Base-by-base conservation (phyloP, 148 eudicot species). In the Rhododendron henanense region DNA sequence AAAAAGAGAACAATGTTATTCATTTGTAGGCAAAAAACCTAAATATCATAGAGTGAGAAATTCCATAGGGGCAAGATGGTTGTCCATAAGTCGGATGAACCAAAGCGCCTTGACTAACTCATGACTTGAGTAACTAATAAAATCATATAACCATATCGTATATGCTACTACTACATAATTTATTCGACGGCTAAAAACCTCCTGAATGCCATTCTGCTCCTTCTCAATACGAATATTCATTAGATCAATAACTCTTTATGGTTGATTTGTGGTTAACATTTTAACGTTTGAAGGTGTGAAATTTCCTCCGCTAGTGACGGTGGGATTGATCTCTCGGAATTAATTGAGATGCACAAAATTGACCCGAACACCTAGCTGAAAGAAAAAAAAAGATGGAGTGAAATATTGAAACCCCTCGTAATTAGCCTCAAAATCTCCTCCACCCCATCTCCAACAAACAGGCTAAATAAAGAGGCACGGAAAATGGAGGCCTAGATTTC, bases 401-500 rank as follows among this genome's bases (percentile, higher is more conserved):
- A 84, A 85, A 63, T 47, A 53, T 74, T 9, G 78, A 39, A 82
- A 75, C 6, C 61, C 86, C 86, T 83, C 45, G 79, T 83, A 77
- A 78, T 85, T 86, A 71, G 79, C 78, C 61, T 83, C 25, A 63
- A 78, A 83, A 87, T 83, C 57, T 83, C 81, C 63, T 73, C 88
- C 88, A 81, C 87, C 16, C 25, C 61, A 59, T 59, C 73, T n/a
- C 87, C 78, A 84, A 47, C 86, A 80, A 79, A 47, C 81, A 31
- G 37, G 14, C 81, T 50, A 84, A 53, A 48, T 16, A 86, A 86
- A 44, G 35, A 63, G 75, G 35, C 51, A 81, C 47, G 79, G 59
- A 79, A 86, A 83, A 81, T 76, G 81, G 76, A 71, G 89, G 79
- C 77, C 90, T 84, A 76, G 6, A 82, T 44, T 57, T 45, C 86